Base-by-base conservation (phyloP, 768 basidiomycete genomes). In the Leccinum uliginosum region DNA sequence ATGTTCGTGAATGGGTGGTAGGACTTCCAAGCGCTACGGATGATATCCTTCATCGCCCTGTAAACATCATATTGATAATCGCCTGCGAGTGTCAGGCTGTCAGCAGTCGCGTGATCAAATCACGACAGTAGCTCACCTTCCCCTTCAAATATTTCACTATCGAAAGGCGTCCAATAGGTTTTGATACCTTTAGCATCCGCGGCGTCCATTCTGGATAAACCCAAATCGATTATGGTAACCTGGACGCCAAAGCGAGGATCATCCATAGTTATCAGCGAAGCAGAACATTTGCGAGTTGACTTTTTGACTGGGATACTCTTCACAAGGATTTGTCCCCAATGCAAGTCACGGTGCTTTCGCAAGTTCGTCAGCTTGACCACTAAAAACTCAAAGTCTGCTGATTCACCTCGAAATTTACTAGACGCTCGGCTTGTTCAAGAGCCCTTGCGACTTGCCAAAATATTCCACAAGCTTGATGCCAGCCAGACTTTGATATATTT, bases 51-150 rank as follows among this genome's bases (percentile, higher is more conserved):
- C 92, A 98, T 98, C 73, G 87, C 82, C 44, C 96, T 83, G 66
- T 99, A 99, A 4, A 98, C 78, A 67, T 98, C 93, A 71, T 93
- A 98, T 70, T 98, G 97, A 65, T 91, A 90, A 69, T 93, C 91
- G 10, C 93, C 89, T 90, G 59, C 53, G 60, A 14, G 48, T 48
- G 43, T 71, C 30, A 30, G 30, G 30, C 30, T 30, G 30, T 30
- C 34, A 64, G 52, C 24, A 57, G n/a, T 8, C 35, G 55, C 34
- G 17, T 26, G 23, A 43, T 29, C 17, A 17, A 44, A 29, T 55
- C 9, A n/a, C 11, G 27, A 48, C 29, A 47, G 15, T n/a, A 30
- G n/a, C 71, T 65, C 65, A 85, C 93, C 96, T 76, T 91, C 84
- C 29, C 96, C 96, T 74, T 92, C 87, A 64, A 98, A 98, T 23